Percentiles rank a stretch among this genome's conserved stretches.
Conservation (phyloP, 129 eudicot species). For the Escallonia herrerae region DNA sequence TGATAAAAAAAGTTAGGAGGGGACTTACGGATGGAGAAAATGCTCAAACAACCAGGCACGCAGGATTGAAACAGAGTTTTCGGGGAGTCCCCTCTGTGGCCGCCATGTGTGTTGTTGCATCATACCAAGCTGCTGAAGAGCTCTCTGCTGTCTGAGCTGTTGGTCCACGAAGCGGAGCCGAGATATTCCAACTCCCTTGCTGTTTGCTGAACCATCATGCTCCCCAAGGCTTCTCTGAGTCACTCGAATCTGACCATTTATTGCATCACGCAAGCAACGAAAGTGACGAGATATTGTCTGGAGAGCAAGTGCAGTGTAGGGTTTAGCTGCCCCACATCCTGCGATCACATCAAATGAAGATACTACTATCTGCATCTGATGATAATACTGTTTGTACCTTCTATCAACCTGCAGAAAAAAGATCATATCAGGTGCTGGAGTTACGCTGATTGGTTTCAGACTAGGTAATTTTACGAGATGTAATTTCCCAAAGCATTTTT, state of each 20-base stretch:
- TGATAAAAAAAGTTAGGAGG: background rate
- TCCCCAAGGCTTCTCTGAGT: conserved; percentile 61
- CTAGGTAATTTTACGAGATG: background rate
- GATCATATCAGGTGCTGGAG: background rate
- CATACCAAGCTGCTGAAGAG: conserved; percentile 45
- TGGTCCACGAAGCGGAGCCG: conserved; percentile 51
- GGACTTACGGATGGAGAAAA: conserved; percentile 81
- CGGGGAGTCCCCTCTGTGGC: conserved; percentile 95
- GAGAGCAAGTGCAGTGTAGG: conserved; percentile 81
- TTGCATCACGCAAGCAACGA: conserved; percentile 75
- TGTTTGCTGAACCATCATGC: conserved; percentile 40
- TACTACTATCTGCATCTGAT: conserved; percentile 82
- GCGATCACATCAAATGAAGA: conserved; percentile 76
- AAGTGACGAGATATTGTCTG: conserved; percentile 85
- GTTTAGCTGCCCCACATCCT: conserved; percentile 72
- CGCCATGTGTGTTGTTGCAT: conserved; percentile 65
- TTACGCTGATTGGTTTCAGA: background rate
- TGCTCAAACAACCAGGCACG: conserved; percentile 97
- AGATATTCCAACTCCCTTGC: conserved; percentile 61
- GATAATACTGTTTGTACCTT: conserved; percentile 79
- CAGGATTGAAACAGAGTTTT: conserved; percentile 72
- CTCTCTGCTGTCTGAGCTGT: conserved; percentile 70
- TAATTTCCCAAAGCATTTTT: background rate
- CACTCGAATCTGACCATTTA: conserved; percentile 48
- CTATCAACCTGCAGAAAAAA: conserved; percentile 54